phyloP scores from a whole-genome alignment of 306 rosid genomes.

The Sindora glabra region DNA sequence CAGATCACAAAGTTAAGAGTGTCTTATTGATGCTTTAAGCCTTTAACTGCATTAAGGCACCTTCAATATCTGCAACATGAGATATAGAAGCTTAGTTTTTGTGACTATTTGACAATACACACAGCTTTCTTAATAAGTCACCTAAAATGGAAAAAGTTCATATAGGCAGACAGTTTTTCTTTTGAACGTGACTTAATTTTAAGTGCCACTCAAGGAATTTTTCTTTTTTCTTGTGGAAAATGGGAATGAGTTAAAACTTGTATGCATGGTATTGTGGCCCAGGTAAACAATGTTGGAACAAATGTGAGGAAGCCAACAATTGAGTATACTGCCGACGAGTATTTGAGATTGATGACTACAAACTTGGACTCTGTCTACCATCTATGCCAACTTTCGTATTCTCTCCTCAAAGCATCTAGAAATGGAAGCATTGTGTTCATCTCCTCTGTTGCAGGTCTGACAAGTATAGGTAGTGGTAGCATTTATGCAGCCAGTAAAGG shows the following conservation, averaged over 20 bases:
- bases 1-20: neutral
- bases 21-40: neutral
- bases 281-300: constrained; percentile 85
- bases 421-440: constrained; percentile 77
- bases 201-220: neutral
- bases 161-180: constrained; percentile 7
- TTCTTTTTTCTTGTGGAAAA: neutral
- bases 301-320: constrained; percentile 73
- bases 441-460: constrained; percentile 61
- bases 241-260: neutral
- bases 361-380: constrained; percentile 71
- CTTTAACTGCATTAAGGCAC: neutral
- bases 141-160: neutral
- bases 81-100: neutral
- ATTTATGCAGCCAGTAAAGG: constrained; percentile 75
- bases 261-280: neutral
- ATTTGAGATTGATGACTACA: constrained; percentile 40
- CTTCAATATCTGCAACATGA: neutral
- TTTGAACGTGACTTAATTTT: neutral
- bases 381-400: constrained; percentile 57
- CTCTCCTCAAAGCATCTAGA: constrained; percentile 79
- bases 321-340: constrained; percentile 64
- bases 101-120: neutral
- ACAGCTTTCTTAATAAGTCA: neutral
- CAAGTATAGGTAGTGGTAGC: constrained; percentile 37